Evolutionary conservation across 2,329 filamentous ascomycete genomes (phyloP).

Genomic region (Nannizziopsis arthrosporioides): DNA sequence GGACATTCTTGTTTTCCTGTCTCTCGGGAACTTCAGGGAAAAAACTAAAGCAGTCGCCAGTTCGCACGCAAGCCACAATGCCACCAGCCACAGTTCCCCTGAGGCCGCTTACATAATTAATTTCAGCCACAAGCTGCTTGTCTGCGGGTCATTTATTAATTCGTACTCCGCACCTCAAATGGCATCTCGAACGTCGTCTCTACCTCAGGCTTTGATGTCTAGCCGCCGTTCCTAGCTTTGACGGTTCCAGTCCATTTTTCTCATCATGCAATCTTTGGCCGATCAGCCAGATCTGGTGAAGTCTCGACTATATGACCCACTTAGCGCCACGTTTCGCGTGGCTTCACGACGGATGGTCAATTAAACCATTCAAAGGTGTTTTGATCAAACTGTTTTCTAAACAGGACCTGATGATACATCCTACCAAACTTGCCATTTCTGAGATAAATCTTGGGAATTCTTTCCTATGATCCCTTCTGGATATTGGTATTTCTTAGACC

Average conservation of each 20-base stretch:
- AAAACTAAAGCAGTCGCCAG: conserved; percentile 13
- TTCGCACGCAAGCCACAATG: no score
- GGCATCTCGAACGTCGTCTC: no score
- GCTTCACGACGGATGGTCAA: conserved; percentile 1
- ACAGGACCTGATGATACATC: not conserved
- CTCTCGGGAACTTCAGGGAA: conserved; percentile 31
- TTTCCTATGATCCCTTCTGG: conserved; percentile 8
- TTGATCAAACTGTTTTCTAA: not conserved
- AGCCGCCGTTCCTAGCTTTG: no score
- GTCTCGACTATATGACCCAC: conserved; percentile 4
- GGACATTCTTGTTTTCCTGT: no score
- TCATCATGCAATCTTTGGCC: no score
- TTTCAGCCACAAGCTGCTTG: no score
- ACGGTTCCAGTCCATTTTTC: no score
- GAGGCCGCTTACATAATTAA: no score
- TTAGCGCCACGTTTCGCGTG: conserved; percentile 5
- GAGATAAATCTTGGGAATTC: conserved; percentile 1
- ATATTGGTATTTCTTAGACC: conserved; percentile 9
- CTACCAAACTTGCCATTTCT: not conserved
- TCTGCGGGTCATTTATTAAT: no score
- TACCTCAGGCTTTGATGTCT: no score
- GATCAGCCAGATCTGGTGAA: conserved; percentile 8
- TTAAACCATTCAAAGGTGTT: not conserved
- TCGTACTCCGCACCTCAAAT: no score
- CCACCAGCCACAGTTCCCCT: no score